Percentiles rank a stretch among this genome's conserved stretches.
Evolutionary conservation across 805 yeast genomes (phyloP).

Genomic region (Barnettozyma salicaria): DNA sequence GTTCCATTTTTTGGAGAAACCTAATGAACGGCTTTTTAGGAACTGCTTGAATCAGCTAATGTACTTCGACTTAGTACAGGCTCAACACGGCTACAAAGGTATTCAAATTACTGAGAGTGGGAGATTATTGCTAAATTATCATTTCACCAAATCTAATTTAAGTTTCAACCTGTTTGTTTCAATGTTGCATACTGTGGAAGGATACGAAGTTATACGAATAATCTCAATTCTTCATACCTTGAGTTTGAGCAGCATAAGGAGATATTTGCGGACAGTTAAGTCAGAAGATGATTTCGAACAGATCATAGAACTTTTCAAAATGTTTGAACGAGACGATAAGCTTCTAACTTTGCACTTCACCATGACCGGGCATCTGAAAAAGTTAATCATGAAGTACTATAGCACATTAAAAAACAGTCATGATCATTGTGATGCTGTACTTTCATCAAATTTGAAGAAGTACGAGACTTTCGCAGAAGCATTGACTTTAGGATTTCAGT

Average conservation of each 20-base stretch:
- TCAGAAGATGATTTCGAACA: conserved; percentile 3
- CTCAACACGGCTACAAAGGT: conserved; percentile 2
- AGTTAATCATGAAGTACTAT: background rate
- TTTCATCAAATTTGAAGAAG: background rate
- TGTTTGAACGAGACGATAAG: conserved; percentile 3
- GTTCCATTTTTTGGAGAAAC: conserved; percentile 5
- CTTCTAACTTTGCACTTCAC: conserved; percentile 2
- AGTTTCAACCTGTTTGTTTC: conserved; percentile 1
- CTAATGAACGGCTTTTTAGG: conserved; percentile 4
- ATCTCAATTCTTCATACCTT: conserved; percentile 2
- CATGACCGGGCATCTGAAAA: background rate
- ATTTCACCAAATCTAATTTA: conserved; percentile 1
- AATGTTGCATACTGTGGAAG: background rate
- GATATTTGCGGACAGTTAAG: background rate
- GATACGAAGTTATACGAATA: background rate
- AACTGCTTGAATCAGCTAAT: conserved; percentile 5
- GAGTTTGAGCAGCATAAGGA: background rate
- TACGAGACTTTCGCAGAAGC: background rate
- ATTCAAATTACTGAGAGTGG: conserved; percentile 6
- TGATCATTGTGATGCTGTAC: background rate
- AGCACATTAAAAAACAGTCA: background rate
- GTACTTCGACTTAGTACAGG: conserved; percentile 5
- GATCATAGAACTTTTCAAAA: conserved; percentile 1
- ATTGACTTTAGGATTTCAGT: conserved; percentile 5
- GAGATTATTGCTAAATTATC: background rate